Evolutionary conservation across 306 rosid species (phyloP), one percentile per base, ranked within the genome.

Genomic region (Lathyrus sativus): DNA sequence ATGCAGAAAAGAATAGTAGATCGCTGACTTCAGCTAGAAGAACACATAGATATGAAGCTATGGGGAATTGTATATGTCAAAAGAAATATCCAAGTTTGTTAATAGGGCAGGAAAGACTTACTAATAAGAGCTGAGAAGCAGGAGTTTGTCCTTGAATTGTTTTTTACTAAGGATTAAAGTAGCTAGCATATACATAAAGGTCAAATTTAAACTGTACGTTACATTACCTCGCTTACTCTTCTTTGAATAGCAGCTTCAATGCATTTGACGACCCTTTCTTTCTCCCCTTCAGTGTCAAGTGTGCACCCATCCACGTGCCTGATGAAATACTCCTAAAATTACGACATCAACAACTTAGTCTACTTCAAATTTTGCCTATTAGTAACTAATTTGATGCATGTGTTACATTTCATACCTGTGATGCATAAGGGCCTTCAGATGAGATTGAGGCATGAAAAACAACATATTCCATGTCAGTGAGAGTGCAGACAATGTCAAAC

Each of bases 281-380:
- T 82, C 72, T 90, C 98, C 72, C 88, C 96, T 76, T 88, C 91
- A 11, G 87, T 85, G 64, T 92, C 96, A 39, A 92, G 93, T 12
- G 92, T 92, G 84, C 93, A 90, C 26, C 96, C 96, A 76, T 88
- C 98, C 91, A 83, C 53, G 72, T 89, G 96, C 26, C 95, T 91
- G 65, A 93, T 82, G 74, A 72, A 90, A 67, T 90, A 89, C 77
- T 87, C 92, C 95, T 89, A 72, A 28, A 80, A 54, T 62, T 67
- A 81, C 11, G 10, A 35, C 55, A 61, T 59, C 26, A 59, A 50
- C 15, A 54, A 22, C 51, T 77, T 65, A 65, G 73, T 57, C 26
- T 57, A 55, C 26, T 22, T 19, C n/a, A 51, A 9, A 9, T 10
- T 51, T 51, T 51, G 13, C 22, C 31, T 10, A 19, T 22, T 22